Base-by-base conservation (phyloP, 176 grass and related monocot species). In the Zoysia pacifica region DNA sequence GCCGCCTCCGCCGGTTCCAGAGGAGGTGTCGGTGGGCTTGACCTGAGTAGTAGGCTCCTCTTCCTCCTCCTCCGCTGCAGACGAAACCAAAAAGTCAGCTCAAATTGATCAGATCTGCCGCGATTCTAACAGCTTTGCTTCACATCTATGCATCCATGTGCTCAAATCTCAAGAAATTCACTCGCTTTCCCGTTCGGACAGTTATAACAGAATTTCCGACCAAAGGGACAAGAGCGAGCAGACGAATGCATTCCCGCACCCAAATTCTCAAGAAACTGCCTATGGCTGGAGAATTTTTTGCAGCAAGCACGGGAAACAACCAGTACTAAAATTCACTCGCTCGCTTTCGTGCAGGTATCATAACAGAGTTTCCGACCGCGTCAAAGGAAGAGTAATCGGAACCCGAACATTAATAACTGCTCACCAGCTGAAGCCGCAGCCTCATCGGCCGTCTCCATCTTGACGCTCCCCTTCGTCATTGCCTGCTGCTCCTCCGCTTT, bases 401-500 rank as follows among this genome's bases (percentile, higher is more conserved):
- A 28, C 28, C 28, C 28, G 28, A 28, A 28, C 28, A 28, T 28
- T 28, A 28, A 28, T 28, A 28, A 28, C 28, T 28, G 28, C 28
- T 28, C 28, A 89, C 82, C 82, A n/a, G 72, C 8, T 81, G 77
- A 71, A 51, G 13, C 35, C 7, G 18, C 48, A 65, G 58, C 44
- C 5, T 51, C 77, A 46, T 60, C 55, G 40, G 39, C 28, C 28
- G 40, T 42, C 36, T 76, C 58, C 65, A 85, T 28, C 65, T 81
- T 81, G 54, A 66, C 9, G 37, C 49, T 28, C 1, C 0, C 49
- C 61, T 77, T 89, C 42, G 1, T 49, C 66, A 85, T 67, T 41
- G 58, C 87, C 59, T 73, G 66, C 49, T 71, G 72, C 72, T 89
- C 87, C 72, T 89, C 86, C 15, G 65, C 76, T 70, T 86, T 82